A percentile compares a stretch with the other conserved stretches of the same genome.
Conservation (phyloP, 257 asterid genomes). For the Verbascum thapsus region DNA sequence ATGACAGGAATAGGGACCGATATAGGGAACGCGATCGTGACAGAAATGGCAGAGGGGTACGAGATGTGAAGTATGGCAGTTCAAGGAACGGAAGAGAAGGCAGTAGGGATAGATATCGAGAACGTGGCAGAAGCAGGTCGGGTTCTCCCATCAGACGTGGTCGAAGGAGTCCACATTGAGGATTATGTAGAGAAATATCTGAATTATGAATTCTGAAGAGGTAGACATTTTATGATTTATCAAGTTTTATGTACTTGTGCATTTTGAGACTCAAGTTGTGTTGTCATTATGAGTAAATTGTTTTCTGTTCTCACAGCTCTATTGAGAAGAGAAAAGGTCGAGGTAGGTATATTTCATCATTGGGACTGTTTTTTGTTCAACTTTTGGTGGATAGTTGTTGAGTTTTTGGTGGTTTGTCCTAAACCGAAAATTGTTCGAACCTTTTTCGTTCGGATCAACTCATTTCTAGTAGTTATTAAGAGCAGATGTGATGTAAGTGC, state of each 20-base stretch:
- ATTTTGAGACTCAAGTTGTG: conserved; percentile 52
- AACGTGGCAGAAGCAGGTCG: conserved; percentile 77
- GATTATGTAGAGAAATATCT: conserved; percentile 57
- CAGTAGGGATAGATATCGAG: conserved; percentile 75
- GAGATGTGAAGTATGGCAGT: conserved; percentile 61
- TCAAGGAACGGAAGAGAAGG: conserved; percentile 75
- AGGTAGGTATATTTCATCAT: conserved; percentile 63
- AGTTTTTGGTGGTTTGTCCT: conserved; percentile 1
- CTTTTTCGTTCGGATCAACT: conserved; percentile 14
- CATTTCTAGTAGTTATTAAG: conserved; percentile 22
- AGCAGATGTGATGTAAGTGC: conserved; percentile 27
- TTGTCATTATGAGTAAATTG: conserved; percentile 67
- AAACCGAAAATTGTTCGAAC: conserved; percentile 1
- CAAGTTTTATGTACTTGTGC: conserved; percentile 56
- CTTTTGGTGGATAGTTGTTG: conserved; percentile 1
- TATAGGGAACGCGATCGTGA: conserved; percentile 40
- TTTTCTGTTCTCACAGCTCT: conserved; percentile 92
- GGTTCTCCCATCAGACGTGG: conserved; percentile 74
- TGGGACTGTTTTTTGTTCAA: conserved; percentile 13
- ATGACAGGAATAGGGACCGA: conserved; percentile 36
- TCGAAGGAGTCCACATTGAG: conserved; percentile 56
- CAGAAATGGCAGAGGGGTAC: conserved; percentile 57
- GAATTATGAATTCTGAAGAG: conserved; percentile 57
- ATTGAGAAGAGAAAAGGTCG: conserved; percentile 72
- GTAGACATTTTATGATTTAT: conserved; percentile 65